Conservation (phyloP, 805 yeast species). For the Teunomyces gatunensis region DNA sequence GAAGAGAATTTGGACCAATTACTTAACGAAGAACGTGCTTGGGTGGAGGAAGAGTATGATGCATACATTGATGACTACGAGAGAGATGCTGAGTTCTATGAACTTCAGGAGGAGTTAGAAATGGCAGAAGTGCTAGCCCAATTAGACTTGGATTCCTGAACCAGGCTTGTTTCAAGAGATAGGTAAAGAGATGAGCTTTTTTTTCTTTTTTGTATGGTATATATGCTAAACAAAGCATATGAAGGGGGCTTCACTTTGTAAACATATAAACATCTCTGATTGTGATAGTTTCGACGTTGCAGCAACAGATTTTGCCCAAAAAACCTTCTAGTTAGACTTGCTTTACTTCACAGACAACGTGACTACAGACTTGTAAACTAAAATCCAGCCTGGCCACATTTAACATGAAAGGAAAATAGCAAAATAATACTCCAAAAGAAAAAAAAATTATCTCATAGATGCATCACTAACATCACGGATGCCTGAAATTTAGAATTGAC, state of each 20-base stretch:
- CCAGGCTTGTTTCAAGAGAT: neutral
- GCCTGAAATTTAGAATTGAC: neutral
- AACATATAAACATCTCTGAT: too few relatives aligned
- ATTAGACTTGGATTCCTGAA: neutral
- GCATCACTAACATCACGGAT: neutral
- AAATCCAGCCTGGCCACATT: neutral
- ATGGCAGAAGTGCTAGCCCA: constrained; percentile 12
- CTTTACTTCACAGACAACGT: too few relatives aligned
- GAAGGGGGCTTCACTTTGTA: too few relatives aligned
- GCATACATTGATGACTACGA: constrained; percentile 11
- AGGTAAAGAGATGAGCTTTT: neutral
- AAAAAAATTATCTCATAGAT: neutral
- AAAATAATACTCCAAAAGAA: neutral
- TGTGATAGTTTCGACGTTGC: too few relatives aligned
- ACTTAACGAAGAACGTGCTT: constrained; percentile 21
- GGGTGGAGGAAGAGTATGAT: constrained; percentile 10
- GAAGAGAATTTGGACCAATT: constrained; percentile 19
- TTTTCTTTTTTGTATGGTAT: neutral
- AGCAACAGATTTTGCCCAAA: too few relatives aligned
- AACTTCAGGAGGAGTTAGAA: constrained; percentile 12
- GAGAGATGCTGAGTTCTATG: constrained; percentile 19
- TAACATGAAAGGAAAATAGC: neutral
- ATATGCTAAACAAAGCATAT: neutral
- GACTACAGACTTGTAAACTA: too few relatives aligned
- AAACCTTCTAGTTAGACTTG: too few relatives aligned